A percentile compares a stretch with the other conserved stretches of the same genome.
Conservation (phyloP, 352 stramenopile genomes). For the Phytophthora tubulina region DNA sequence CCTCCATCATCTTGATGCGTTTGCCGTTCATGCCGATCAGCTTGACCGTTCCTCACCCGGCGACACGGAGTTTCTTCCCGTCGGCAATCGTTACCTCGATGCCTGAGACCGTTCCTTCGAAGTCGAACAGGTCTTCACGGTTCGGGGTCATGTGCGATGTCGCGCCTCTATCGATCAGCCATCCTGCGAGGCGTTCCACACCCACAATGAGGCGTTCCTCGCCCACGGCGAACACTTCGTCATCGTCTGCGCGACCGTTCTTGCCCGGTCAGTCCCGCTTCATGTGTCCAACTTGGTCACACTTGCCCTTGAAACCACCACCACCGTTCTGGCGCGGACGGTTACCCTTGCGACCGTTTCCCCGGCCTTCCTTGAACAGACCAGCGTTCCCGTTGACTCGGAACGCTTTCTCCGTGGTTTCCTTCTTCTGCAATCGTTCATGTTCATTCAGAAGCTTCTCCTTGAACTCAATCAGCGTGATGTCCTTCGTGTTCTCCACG, state of each 20-base stretch:
- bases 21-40: slow-evolving; percentile 4
- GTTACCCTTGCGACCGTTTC: slow-evolving; percentile 4
- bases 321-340: neutral
- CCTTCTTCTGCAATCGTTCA: neutral
- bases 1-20: slow-evolving; percentile 18
- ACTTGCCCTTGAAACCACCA: neutral
- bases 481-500: neutral
- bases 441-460: slow-evolving; percentile 3
- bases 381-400: slow-evolving; percentile 1
- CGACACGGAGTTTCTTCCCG: neutral
- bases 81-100: slow-evolving; percentile 33
- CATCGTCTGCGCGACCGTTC: too few relatives aligned
- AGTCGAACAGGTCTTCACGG: slow-evolving; percentile 3
- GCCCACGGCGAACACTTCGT: too few relatives aligned
- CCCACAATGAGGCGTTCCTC: neutral
- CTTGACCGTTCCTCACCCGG: slow-evolving; percentile 16
- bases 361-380: neutral
- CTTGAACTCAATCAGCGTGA: neutral
- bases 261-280: too few relatives aligned
- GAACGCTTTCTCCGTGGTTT: slow-evolving; percentile 10
- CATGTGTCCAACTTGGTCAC: too few relatives aligned
- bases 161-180: slow-evolving; percentile 28
- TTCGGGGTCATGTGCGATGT: slow-evolving; percentile 27
- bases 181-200: slow-evolving; percentile 9
- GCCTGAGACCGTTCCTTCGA: neutral